Base-by-base conservation (phyloP, 805 yeast species). In the Wickerhamiella bombiphila region DNA sequence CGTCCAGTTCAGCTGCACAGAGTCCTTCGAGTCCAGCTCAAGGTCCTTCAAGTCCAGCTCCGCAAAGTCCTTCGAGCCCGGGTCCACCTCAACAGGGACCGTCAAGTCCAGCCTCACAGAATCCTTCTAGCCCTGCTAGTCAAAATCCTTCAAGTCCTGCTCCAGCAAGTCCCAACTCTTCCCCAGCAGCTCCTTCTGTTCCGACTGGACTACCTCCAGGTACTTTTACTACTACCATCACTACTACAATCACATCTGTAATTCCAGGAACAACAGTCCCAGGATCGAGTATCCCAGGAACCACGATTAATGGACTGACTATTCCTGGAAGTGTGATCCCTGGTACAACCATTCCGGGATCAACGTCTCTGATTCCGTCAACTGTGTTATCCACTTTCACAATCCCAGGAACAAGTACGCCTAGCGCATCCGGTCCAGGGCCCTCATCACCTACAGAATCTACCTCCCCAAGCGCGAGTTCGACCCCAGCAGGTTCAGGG, bases 341-440 rank as follows among this genome's bases (percentile, higher is more conserved):
- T 31, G 50, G 48, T 13, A 29, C 39, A 4, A 43, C 51, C 5
- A 22, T 44, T 18, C 49, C 48, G 1, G 51, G 46, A 7, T 33
- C 44, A 15, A 42, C 48, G 8, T 39, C 24, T 29, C n/a, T n/a
- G n/a, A n/a, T n/a, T n/a, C n/a, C n/a, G n/a, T n/a, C n/a, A n/a
- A 31, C 39, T 13, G 18, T 31, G 11, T 15, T 24, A 4, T 34
- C 38, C 8, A 32, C 36, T 22, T 32, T 38, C 16, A 38, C 47
- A n/a, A 28, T 17, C 15, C 17, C 15, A 14, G 5, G 13, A 6
- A 28, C 30, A 5, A n/a, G 5, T n/a, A 17, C 17, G 17, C 30
- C 13, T 14, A 28, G 30, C 15, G 15, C 15, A 6, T 28, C 30
- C n/a, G 30, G 13, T 14, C 30, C 30, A 8, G 15, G 17, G 5